Conservation (phyloP, 305 asterid species). For the Fraxinus platypoda region DNA sequence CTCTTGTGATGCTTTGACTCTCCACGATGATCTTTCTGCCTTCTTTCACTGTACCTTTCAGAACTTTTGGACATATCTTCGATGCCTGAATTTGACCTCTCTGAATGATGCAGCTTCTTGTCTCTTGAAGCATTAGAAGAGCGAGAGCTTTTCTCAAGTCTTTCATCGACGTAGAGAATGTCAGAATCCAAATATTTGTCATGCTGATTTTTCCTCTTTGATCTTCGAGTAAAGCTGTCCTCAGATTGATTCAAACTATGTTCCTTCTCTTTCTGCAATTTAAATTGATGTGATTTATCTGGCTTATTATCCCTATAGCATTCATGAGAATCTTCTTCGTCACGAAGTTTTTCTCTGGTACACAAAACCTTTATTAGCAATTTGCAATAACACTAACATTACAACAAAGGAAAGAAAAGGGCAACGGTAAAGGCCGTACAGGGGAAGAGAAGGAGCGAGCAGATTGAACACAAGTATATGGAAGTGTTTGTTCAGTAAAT, state of each 20-base stretch:
- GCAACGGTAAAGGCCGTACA: background rate
- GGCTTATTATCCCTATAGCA: conserved; percentile 25
- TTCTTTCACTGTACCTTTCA: conserved; percentile 41
- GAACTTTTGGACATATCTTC: conserved; percentile 43
- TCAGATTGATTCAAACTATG: conserved; percentile 43
- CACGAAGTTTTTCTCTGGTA: conserved; percentile 50
- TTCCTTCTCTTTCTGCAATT: conserved; percentile 36
- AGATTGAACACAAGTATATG: background rate
- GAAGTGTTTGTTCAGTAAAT: background rate
- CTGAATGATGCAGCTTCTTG: conserved; percentile 41
- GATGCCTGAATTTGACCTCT: conserved; percentile 48
- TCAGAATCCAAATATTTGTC: conserved; percentile 28
- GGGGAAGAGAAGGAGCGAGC: background rate
- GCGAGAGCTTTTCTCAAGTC: conserved; percentile 43
- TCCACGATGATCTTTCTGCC: conserved; percentile 40
- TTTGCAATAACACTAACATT: background rate
- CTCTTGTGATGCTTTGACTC: conserved; percentile 48
- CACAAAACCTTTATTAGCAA: conserved; percentile 27
- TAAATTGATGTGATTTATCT: conserved; percentile 36
- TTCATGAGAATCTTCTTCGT: conserved; percentile 40
- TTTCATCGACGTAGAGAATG: conserved; percentile 33
- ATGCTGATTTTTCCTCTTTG: conserved; percentile 40
- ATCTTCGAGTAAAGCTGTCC: conserved; percentile 41
- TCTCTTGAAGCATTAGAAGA: conserved; percentile 38
- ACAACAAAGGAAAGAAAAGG: background rate